Conservation (phyloP, 441 rosid species). For the Sinapis alba region DNA sequence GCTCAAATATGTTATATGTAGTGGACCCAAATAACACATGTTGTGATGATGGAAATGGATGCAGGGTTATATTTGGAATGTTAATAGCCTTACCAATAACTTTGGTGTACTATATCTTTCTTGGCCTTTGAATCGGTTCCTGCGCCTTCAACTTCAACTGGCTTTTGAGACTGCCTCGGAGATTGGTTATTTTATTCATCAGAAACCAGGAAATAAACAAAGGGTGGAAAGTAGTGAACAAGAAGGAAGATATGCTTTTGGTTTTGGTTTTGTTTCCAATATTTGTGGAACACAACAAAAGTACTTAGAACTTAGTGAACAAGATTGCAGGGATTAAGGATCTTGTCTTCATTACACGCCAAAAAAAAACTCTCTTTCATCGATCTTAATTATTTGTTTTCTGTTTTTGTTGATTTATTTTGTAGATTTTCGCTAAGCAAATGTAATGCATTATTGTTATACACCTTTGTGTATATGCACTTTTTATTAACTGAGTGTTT, state of each 20-base stretch:
- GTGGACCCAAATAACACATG: not conserved
- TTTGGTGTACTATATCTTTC: slow-evolving; percentile 63
- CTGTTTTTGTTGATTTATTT: slow-evolving; percentile 6
- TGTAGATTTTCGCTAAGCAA: slow-evolving; percentile 23
- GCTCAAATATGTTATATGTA: not conserved
- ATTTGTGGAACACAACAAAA: slow-evolving; percentile 40
- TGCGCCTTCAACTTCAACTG: slow-evolving; percentile 22
- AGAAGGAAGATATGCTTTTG: slow-evolving; percentile 42
- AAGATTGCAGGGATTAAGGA: slow-evolving; percentile 44
- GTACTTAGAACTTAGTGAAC: slow-evolving; percentile 42
- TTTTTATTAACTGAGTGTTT: not conserved
- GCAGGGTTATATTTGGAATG: slow-evolving; percentile 81
- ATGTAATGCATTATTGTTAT: slow-evolving; percentile 7
- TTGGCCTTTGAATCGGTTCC: slow-evolving; percentile 63
- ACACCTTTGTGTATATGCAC: slow-evolving; percentile 10
- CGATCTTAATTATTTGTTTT: not conserved
- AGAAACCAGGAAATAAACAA: slow-evolving; percentile 25
- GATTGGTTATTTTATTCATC: slow-evolving; percentile 27
- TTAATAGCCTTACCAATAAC: slow-evolving; percentile 74
- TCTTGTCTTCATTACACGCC: slow-evolving; percentile 53
- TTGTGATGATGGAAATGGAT: slow-evolving; percentile 18
- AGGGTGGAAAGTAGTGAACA: slow-evolving; percentile 24
- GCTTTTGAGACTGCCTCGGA: slow-evolving; percentile 36
- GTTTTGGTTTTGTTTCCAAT: slow-evolving; percentile 59
- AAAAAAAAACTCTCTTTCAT: slow-evolving; percentile 2